Base-by-base conservation (phyloP, 2,329 filamentous ascomycete genomes). In the Taxawa tesnikishii region DNA sequence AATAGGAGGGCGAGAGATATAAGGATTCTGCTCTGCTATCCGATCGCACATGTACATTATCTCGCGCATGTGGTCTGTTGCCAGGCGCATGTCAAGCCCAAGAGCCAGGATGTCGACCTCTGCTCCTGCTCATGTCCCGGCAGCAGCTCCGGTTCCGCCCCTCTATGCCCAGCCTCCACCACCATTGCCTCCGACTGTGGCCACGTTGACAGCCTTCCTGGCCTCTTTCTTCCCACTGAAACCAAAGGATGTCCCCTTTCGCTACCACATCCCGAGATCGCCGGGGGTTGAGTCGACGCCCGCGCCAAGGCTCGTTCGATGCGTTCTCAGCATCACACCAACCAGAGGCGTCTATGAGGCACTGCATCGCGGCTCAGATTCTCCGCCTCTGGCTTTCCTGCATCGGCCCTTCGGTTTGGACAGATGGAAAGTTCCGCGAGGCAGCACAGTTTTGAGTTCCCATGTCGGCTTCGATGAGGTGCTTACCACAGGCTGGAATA, bases 401-500 rank as follows among this genome's bases (percentile, higher is more conserved):
- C 34, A 37, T 23, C 29, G 34, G 6, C 34, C 34, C 14, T 37
- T 37, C 8, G 30, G 14, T 10, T 14, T 37, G 13, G 30, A 37
- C 15, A 18, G 34, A 3, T 17, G 18, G 17, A 25, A 27, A 24
- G 19, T 33, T 5, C 30, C 30, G 17, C 24, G 34, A 6, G 25
- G 29, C 11, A 13, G 17, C 3, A 19, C 27, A 18, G 28, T 38
- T 3, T 12, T 38, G 6, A 27, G 28, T 24, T 36, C 29, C 3
- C 29, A 36, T 27, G 29, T 38, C 4, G 33, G 28, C 5, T 58
- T 59, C 27, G 55, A 59, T 27, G 54, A 59, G 34, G 34, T 51
- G 8, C 38, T 59, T 23, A 59, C 56, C 3, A 51, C 57, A 5
- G 56, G 55, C 6, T 58, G 50, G 47, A 60, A 60, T 26, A 32